Evolutionary conservation across 352 stramenopile species (phyloP), one percentile per base, ranked within the genome.

Genomic region (Pythium pyrilobum): DNA sequence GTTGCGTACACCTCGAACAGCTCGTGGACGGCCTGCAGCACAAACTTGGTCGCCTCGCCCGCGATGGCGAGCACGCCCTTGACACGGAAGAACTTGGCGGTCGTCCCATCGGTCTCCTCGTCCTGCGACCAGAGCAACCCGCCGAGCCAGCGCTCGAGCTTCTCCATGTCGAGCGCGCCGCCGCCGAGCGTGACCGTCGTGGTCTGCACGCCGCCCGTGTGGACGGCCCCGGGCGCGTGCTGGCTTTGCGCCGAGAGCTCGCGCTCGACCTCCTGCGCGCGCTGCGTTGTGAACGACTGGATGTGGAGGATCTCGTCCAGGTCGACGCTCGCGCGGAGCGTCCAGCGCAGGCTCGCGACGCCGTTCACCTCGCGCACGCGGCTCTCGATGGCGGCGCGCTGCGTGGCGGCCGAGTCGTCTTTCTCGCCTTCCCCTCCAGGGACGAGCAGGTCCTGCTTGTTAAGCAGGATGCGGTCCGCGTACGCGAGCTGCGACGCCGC

Each of bases 391-490:
- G 42, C 38, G 7, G 12, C 8, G 13, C 50, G 38, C 24, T 57
- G 28, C 27, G n/a, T n/a, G n/a, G n/a, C n/a, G n/a, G n/a, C n/a
- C n/a, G n/a, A n/a, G n/a, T 57, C 20, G 0, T 34, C 47, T 13
- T 85, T 53, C 32, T 74, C 32, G n/a, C 51, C 31, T 25, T 94
- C 83, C 12, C 84, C 72, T 7, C 21, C 34, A 5, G 63, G 56
- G 0, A 63, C 77, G 10, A 99, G 87, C 10, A 99, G 73, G 72
- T 99, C 97, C 20, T 96, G 74, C 67, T 99, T 99, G 73, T 99
- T 99, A 29, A 99, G 72, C 37, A 99, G 58, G 56, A 99, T 97
- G 28, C 96, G 92, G 74, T 99, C 97, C 0, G 96, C 95, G 79
- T 99, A 99, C 1, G 97, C 97, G 21, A 99, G 75, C 69, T 99